Evolutionary conservation across 2,329 filamentous ascomycete genomes (phyloP).

Genomic region (Xylaria sp.): DNA sequence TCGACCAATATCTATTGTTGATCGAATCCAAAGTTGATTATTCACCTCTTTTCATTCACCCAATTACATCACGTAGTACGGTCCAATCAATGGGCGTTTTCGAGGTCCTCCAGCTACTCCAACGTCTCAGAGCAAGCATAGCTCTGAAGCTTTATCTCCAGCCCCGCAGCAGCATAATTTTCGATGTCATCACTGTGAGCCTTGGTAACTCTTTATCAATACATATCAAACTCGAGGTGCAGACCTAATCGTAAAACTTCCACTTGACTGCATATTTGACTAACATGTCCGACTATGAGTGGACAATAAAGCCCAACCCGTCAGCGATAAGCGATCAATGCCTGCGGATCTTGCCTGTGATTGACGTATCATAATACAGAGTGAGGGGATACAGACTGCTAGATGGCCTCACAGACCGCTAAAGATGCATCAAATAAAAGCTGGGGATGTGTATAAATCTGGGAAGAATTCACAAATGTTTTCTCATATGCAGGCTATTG

Average conservation of each 20-base stretch:
- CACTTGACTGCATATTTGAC: constrained; percentile 38
- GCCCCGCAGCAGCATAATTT: constrained; percentile 38
- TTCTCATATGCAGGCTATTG: neutral
- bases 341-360: constrained; percentile 1
- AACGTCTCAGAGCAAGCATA: neutral
- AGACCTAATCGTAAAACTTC: constrained; percentile 38
- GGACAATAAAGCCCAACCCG: constrained; percentile 33
- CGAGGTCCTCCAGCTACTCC: constrained; percentile 8
- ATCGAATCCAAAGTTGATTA: constrained; percentile 4
- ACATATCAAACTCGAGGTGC: constrained; percentile 43
- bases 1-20: constrained; percentile 9
- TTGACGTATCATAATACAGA: constrained; percentile 17
- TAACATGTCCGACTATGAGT: constrained; percentile 37
- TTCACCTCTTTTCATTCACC: constrained; percentile 21
- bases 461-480: no score
- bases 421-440: neutral
- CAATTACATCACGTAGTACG: constrained; percentile 18
- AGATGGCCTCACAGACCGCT: neutral
- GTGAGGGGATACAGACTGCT: constrained; percentile 7
- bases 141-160: constrained; percentile 42
- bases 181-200: constrained; percentile 39
- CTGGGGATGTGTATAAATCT: no score
- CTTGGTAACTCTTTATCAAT: constrained; percentile 35
- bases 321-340: constrained; percentile 17
- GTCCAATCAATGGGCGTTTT: constrained; percentile 18